Evolutionary conservation across 1,284 basidiomycete genomes (phyloP), one percentile per base, ranked within the genome.

Genomic region (Entoloma clypeatum): DNA sequence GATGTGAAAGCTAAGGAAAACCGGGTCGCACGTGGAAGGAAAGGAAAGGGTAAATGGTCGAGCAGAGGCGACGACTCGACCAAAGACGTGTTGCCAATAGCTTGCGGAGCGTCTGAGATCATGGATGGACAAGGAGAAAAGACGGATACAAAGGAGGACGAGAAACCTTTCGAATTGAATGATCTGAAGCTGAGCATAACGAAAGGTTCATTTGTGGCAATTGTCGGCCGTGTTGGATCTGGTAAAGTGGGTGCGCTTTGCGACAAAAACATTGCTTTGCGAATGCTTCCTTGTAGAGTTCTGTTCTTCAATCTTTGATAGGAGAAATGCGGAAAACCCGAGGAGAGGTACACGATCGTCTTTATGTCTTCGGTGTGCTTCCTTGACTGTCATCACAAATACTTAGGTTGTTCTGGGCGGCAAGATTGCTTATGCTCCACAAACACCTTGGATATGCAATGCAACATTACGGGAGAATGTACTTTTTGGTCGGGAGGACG

Each of bases 241-340:
- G 86, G 86, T 18, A 88, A 88, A 69, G 77, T 77, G 34, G 7
- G 55, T 60, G 50, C 10, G 11, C n/a, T 33, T 7, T 10, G 25
- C 10, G 4, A 21, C 16, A 25, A 14, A 7, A 27, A 18, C 17
- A 39, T 1, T 21, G 8, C 17, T 28, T 31, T 21, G 7, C 27
- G 31, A 22, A 42, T 26, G 1, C 18, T 9, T 26, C 13, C 9
- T 41, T 47, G 31, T 28, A 79, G 77, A 79, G 75, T 37, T 83
- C 81, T 0, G 57, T 86, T 21, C 61, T 87, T 6, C 81, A 86
- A 55, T 79, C 77, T 2, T 57, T 89, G 36, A 79, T 92, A 41
- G 88, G 88, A 9, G 88, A 92, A 60, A 90, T 92, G 86, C 69
- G 77, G 28, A 74, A 73, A 52, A 70, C 69, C 3, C 52, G 65